These are phyloP conservation scores for Trichoderma cornu-damae DNA, from an alignment of 2,329 filamentous ascomycete species.

Conservation along the genomic window DNA sequence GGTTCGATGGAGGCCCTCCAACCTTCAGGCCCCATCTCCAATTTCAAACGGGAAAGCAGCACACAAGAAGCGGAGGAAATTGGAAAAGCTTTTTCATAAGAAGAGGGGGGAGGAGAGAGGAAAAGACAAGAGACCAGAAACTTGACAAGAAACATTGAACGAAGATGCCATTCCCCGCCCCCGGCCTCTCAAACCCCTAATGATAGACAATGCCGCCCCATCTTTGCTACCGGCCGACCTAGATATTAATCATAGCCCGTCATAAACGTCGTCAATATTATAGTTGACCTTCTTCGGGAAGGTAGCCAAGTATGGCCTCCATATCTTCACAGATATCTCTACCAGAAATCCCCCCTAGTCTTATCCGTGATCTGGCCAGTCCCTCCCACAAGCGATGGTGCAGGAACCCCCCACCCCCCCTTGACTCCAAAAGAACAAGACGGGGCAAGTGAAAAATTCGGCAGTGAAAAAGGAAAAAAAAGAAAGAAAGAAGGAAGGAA, in stretches of 20 bases:
- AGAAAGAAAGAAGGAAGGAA: constrained; percentile 18
- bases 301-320: constrained; percentile 16
- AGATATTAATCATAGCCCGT: constrained; percentile 17
- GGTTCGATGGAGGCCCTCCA: constrained; percentile 19
- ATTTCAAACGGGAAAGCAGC: constrained; percentile 26
- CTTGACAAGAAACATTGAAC: constrained; percentile 14
- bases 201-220: constrained; percentile 16
- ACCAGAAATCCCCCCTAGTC: constrained; percentile 11
- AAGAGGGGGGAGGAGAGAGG: constrained; percentile 3
- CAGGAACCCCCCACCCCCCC: constrained; percentile 2
- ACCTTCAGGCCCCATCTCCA: constrained; percentile 17
- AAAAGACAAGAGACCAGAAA: constrained; percentile 13
- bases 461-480: constrained; percentile 18
- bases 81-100: constrained; percentile 22
- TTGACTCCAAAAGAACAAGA: constrained; percentile 17
- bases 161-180: constrained; percentile 11
- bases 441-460: constrained; percentile 16
- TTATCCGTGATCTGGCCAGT: constrained; percentile 18
- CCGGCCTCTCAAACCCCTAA: constrained; percentile 14
- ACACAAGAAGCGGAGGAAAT: constrained; percentile 31
- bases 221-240: constrained; percentile 6
- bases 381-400: constrained; percentile 18
- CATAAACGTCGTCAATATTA: constrained; percentile 19
- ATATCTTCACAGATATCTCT: constrained; percentile 4
- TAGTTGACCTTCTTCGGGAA: constrained; percentile 20